phyloP scores from a whole-genome alignment of 768 basidiomycete species.

The Psilocybe sp. region DNA sequence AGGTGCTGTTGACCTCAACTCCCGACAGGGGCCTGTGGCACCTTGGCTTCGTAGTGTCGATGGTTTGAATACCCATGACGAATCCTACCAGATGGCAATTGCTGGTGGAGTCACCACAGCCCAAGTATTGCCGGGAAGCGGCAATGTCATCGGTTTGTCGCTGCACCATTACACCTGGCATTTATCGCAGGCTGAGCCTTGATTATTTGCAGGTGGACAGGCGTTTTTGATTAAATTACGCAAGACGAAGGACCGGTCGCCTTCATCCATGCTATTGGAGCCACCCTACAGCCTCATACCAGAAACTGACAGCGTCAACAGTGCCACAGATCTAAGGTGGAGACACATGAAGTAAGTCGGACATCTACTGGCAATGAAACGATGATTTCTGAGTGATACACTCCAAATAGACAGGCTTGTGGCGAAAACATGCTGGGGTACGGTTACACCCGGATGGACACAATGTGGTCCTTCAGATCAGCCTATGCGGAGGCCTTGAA shows the following conservation, averaged over 20 bases:
- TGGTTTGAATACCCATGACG: conserved; percentile 84
- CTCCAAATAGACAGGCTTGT: conserved; percentile 53
- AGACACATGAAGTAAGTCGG: conserved; percentile 72
- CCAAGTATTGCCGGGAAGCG: conserved; percentile 76
- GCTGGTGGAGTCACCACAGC: conserved; percentile 88
- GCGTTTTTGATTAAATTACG: conserved; percentile 86
- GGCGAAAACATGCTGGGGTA: conserved; percentile 49
- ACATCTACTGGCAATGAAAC: background rate
- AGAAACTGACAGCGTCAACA: conserved; percentile 35
- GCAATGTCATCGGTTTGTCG: conserved; percentile 65
- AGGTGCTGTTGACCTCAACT: conserved; percentile 62
- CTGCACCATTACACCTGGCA: background rate
- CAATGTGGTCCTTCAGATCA: conserved; percentile 73
- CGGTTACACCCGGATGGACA: conserved; percentile 67
- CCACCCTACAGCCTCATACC: conserved; percentile 60
- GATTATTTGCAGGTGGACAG: conserved; percentile 62
- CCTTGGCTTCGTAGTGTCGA: conserved; percentile 85
- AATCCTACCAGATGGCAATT: conserved; percentile 67
- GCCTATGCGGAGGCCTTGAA: conserved; percentile 76
- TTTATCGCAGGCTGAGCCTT: background rate
- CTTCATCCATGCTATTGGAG: conserved; percentile 82
- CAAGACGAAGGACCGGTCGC: conserved; percentile 69
- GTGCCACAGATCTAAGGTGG: conserved; percentile 55
- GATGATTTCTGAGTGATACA: background rate
- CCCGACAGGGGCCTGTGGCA: conserved; percentile 60